Base-by-base conservation (phyloP, 768 basidiomycete genomes). In the Russula virescens region DNA sequence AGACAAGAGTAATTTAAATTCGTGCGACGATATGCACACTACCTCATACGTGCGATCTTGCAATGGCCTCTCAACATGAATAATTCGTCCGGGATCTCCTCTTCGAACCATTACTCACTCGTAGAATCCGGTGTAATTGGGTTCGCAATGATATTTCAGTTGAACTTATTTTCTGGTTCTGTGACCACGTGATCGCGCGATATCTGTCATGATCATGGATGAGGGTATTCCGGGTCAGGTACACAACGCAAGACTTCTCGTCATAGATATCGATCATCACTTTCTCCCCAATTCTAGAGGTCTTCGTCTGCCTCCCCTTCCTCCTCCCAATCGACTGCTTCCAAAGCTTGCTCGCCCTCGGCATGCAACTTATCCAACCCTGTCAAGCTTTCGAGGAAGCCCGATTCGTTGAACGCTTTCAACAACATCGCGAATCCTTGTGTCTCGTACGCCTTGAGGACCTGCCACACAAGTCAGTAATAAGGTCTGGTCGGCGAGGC, bases 371-470 rank as follows among this genome's bases (percentile, higher is more conserved):
- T 73, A 68, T 84, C 82, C 54, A 86, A 72, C 3, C 84, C 84
- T 0, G 83, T 83, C 60, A 85, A 64, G 51, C 70, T 63, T 69
- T 83, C 81, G n/a, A 86, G 72, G 67, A 75, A 81, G 23, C 94
- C 95, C 90, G 35, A 92, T 66, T 97, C 92, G 66, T 94, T 91
- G 73, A 93, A 95, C 5, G 89, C 94, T 62, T 82, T 76, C 21
- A 88, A 71, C 18, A 98, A 73, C 85, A 95, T 87, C 18, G 78
- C 78, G 68, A 93, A 93, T 0, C 94, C 94, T 31, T 86, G 77
- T n/a, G 75, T 75, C 67, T 88, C 85, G 72, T 98, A 99, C 13
- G 86, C 89, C n/a, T 81, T 75, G 35, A 98, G 63, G 19, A 97
- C 85, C 91, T 94, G 67, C 16, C 25, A 46, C 21, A 52, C 14